A percentile compares a stretch with the other conserved stretches of the same genome.
Conservation (phyloP, 129 eudicot genomes). For the Helichrysum umbraculigerum region DNA sequence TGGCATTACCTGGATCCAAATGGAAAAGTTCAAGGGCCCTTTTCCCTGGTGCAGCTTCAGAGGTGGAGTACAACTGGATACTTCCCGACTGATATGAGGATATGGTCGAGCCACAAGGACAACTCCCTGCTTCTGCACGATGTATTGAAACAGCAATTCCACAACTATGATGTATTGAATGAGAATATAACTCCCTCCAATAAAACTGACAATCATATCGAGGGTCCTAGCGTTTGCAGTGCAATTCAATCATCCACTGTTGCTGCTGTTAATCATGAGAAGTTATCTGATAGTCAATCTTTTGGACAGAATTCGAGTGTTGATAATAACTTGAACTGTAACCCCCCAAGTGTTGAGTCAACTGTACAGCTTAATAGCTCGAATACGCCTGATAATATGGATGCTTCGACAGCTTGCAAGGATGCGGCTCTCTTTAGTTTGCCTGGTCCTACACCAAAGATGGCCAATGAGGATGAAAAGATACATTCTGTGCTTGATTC, state of each 20-base stretch:
- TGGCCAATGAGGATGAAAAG: constrained; percentile 29
- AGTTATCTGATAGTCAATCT: constrained; percentile 45
- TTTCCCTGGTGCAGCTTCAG: constrained; percentile 76
- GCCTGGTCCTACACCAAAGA: constrained; percentile 52
- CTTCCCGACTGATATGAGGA: constrained; percentile 75
- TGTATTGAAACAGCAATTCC: constrained; percentile 52
- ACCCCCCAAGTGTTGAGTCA: constrained; percentile 27
- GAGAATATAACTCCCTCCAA: background rate
- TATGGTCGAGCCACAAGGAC: constrained; percentile 67
- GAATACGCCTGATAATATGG: constrained; percentile 17
- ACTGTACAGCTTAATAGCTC: constrained; percentile 15
- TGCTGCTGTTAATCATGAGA: constrained; percentile 28
- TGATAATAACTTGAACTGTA: constrained; percentile 37
- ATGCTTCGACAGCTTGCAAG: constrained; percentile 8
- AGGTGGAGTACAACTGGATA: constrained; percentile 86
- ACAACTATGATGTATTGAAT: constrained; percentile 11
- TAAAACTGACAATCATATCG: constrained; percentile 31
- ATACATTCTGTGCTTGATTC: constrained; percentile 30
- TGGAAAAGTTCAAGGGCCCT: constrained; percentile 94
- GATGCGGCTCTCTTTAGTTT: constrained; percentile 36
- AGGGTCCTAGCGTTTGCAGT: constrained; percentile 24
- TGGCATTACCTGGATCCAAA: constrained; percentile 98
- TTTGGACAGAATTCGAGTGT: constrained; percentile 48
- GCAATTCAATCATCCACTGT: constrained; percentile 27
- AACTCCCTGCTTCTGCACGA: constrained; percentile 65